These are phyloP conservation scores for Venturiaceae sp. DNA, from an alignment of 2,329 filamentous ascomycete species.

Conservation along the genomic window DNA sequence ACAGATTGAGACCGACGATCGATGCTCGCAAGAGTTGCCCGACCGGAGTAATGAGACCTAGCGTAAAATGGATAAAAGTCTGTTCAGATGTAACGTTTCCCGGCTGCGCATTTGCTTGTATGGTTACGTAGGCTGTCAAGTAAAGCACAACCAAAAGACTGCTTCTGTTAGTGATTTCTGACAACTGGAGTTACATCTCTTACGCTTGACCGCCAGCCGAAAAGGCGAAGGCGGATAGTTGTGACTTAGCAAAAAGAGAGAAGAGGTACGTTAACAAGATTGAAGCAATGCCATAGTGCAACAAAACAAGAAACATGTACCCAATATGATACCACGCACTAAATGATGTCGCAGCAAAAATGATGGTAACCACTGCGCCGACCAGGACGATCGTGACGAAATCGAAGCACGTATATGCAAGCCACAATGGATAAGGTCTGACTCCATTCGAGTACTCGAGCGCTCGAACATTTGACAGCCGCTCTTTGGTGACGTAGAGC, in stretches of 20 bases:
- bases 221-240: no score
- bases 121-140: no score
- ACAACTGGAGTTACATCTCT: no score
- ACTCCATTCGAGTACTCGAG: constrained; percentile 91
- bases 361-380: constrained; percentile 55
- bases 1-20: no score
- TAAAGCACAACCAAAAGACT: no score
- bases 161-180: no score
- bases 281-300: constrained; percentile 70
- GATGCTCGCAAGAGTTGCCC: no score
- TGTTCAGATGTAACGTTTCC: no score
- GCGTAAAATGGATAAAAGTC: no score
- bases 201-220: no score
- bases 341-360: constrained; percentile 48
- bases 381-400: constrained; percentile 61
- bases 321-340: constrained; percentile 37
- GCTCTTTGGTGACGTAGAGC: constrained; percentile 75
- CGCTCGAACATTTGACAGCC: constrained; percentile 67
- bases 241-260: constrained; percentile 69
- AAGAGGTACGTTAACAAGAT: constrained; percentile 70
- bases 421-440: constrained; percentile 69
- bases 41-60: no score
- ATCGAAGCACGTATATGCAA: constrained; percentile 74
- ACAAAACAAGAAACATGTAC: constrained; percentile 73
- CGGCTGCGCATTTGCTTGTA: no score